Percentiles rank a stretch among this genome's conserved stretches.
phyloP scores from a whole-genome alignment of 805 yeast genomes.

The Nematodospora valgi region DNA sequence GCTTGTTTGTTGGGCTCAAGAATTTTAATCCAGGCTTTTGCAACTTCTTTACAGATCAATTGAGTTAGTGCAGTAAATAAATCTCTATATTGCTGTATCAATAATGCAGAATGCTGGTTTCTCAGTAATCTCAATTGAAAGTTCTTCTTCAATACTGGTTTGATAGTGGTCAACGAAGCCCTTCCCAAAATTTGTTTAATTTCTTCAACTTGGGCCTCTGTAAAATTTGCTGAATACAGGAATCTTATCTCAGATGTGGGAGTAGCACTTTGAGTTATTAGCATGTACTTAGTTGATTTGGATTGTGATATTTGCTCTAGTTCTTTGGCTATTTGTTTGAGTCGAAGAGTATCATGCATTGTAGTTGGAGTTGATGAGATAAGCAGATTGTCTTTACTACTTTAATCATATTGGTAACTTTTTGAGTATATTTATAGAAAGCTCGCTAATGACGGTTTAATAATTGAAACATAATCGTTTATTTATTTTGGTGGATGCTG shows the following conservation, averaged over 20 bases:
- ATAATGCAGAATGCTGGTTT: not conserved
- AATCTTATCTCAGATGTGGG: conserved; percentile 3
- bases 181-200: conserved; percentile 3
- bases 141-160: conserved; percentile 4
- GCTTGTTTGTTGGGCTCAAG: conserved; percentile 69
- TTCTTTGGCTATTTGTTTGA: no score
- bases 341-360: no score
- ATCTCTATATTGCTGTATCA: conserved; percentile 14
- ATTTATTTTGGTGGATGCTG: no score
- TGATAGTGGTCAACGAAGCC: conserved; percentile 5
- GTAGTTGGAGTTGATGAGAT: no score
- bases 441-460: no score
- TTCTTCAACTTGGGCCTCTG: conserved; percentile 2
- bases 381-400: no score
- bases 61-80: conserved; percentile 21
- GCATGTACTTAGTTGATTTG: conserved; percentile 1
- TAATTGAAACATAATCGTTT: no score
- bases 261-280: conserved; percentile 5
- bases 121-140: not conserved
- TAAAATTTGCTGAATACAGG: conserved; percentile 4
- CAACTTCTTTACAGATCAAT: conserved; percentile 51
- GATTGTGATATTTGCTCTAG: no score
- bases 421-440: no score
- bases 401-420: no score
- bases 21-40: conserved; percentile 64